phyloP scores from a whole-genome alignment of 2,329 filamentous ascomycete genomes.

The Neoascochyta sp. region DNA sequence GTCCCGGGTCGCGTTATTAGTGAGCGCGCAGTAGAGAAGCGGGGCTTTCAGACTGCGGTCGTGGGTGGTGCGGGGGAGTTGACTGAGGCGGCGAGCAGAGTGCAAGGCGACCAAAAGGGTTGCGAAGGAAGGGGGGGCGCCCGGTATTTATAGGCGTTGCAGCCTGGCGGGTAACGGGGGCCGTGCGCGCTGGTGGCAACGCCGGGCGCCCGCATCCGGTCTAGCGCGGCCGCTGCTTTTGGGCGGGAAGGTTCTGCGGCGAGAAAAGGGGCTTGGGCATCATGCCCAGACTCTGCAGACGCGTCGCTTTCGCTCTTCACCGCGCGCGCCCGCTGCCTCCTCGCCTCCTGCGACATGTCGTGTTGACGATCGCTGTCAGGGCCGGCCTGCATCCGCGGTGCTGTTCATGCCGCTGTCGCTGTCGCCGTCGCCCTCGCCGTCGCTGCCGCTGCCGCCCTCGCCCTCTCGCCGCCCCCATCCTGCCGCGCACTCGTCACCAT shows the following conservation, averaged over 20 bases:
- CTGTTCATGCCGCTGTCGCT: too few relatives aligned
- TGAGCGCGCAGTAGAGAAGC: constrained; percentile 29
- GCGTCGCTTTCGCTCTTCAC: constrained; percentile 11
- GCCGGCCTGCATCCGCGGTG: neutral
- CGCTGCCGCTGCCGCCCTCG: constrained; percentile 7
- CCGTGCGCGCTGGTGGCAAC: constrained; percentile 13
- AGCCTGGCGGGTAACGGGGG: constrained; percentile 8
- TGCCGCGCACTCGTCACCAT: constrained; percentile 9
- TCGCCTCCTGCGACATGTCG: constrained; percentile 11
- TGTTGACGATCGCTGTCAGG: too few relatives aligned
- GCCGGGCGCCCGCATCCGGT: constrained; percentile 6
- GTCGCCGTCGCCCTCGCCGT: too few relatives aligned
- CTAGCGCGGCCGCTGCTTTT: constrained; percentile 22
- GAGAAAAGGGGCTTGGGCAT: constrained; percentile 22
- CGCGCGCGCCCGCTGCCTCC: too few relatives aligned
- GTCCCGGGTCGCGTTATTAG: constrained; percentile 27
- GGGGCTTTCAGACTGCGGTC: constrained; percentile 26
- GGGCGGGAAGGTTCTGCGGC: constrained; percentile 24
- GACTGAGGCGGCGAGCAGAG: constrained; percentile 25
- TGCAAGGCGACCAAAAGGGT: constrained; percentile 28
- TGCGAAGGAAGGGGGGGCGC: constrained; percentile 21
- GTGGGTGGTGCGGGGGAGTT: constrained; percentile 20
- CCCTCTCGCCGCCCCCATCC: constrained; percentile 1
- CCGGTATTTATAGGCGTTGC: constrained; percentile 20
- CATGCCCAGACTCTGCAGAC: constrained; percentile 20